A percentile compares a stretch with the other conserved stretches of the same genome.
These are phyloP conservation scores for Sarocladiaceae sp. DNA, from an alignment of 2,329 filamentous ascomycete genomes.

Conservation along the genomic window DNA sequence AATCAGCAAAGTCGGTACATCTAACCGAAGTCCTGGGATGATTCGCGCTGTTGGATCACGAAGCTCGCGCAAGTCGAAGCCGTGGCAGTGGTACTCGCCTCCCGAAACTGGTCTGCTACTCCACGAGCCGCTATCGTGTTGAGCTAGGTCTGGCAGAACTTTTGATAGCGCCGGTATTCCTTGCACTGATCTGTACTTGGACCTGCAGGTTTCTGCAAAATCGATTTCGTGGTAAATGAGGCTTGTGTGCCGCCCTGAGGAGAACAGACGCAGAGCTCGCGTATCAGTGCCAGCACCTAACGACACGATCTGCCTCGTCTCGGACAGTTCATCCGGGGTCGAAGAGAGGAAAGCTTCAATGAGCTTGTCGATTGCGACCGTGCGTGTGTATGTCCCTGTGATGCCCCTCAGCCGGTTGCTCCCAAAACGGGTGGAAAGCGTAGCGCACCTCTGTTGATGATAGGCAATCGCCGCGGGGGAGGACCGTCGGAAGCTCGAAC, in stretches of 20 bases:
- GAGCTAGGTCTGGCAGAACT: constrained; percentile 29
- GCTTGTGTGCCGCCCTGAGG: constrained; percentile 25
- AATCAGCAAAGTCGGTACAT: constrained; percentile 74
- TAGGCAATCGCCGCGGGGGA: constrained; percentile 64
- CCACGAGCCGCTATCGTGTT: constrained; percentile 33
- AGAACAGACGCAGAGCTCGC: constrained; percentile 69
- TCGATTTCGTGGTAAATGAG: constrained; percentile 89
- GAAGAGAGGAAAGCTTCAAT: constrained; percentile 60
- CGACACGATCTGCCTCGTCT: constrained; percentile 72
- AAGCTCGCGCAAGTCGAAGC: constrained; percentile 64
- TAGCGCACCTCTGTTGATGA: constrained; percentile 81
- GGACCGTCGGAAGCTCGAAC: constrained; percentile 43
- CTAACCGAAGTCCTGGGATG: constrained; percentile 39
- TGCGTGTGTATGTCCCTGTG: constrained; percentile 89
- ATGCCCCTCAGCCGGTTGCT: neutral
- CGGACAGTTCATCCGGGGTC: constrained; percentile 14
- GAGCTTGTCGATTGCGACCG: constrained; percentile 72
- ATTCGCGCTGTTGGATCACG: constrained; percentile 10
- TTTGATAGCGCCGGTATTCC: constrained; percentile 35
- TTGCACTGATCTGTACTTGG: constrained; percentile 54
- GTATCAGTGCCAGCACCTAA: constrained; percentile 94
- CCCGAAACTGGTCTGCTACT: constrained; percentile 30
- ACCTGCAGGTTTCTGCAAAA: constrained; percentile 66
- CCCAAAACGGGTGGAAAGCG: neutral
- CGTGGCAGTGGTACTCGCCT: constrained; percentile 50